phyloP scores from a whole-genome alignment of 2,329 filamentous ascomycete genomes.

The Penicillium psychrosexuale region DNA sequence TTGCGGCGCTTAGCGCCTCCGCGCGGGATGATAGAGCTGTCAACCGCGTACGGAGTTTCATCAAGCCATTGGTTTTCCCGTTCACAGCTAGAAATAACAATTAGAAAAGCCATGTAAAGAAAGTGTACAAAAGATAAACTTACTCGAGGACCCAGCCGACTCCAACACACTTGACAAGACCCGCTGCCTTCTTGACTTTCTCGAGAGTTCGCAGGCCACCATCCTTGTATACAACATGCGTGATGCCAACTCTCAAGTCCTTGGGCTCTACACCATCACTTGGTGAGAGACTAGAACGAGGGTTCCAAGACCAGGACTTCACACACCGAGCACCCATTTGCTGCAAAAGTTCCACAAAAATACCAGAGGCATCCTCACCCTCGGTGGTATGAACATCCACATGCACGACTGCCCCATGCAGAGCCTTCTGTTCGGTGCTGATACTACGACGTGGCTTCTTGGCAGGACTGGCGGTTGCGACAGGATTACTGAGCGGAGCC shows the following conservation, averaged over 20 bases:
- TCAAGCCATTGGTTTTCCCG: constrained; percentile 73
- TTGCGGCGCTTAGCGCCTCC: constrained; percentile 70
- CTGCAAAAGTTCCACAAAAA: constrained; percentile 74
- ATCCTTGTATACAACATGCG: constrained; percentile 88
- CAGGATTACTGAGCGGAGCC: constrained; percentile 11
- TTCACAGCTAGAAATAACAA: constrained; percentile 58
- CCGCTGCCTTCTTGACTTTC: constrained; percentile 69
- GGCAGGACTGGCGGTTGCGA: constrained; percentile 23
- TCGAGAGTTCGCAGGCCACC: constrained; percentile 76
- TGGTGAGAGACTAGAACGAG: constrained; percentile 44
- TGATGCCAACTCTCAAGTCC: constrained; percentile 65
- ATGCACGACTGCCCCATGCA: constrained; percentile 72
- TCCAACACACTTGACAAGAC: constrained; percentile 79
- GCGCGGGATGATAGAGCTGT: constrained; percentile 64
- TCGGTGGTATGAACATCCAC: constrained; percentile 82
- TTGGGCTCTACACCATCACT: constrained; percentile 32
- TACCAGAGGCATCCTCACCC: constrained; percentile 73
- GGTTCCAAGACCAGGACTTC: constrained; percentile 72
- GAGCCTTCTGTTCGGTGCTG: constrained; percentile 39
- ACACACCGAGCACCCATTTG: constrained; percentile 80
- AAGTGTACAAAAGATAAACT: constrained; percentile 38
- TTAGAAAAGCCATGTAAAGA: constrained; percentile 9
- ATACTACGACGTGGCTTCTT: constrained; percentile 30
- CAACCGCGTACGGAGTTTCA: constrained; percentile 66
- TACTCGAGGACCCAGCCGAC: constrained; percentile 87